Evolutionary conservation across 2,329 filamentous ascomycete genomes (phyloP).

Genomic region (Microascus cirrosus): DNA sequence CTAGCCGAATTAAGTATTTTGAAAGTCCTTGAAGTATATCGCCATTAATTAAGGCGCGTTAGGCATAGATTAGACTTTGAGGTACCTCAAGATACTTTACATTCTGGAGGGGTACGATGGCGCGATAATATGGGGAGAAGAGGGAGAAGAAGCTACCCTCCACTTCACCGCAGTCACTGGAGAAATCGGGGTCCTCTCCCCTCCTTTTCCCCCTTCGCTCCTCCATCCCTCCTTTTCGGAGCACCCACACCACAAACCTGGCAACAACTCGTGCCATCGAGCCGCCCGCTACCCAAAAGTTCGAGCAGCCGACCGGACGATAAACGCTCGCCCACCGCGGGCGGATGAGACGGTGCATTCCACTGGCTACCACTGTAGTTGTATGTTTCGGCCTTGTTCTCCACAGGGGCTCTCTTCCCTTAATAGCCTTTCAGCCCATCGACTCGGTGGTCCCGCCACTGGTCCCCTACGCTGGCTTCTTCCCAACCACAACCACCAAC

Average conservation of each 20-base stretch:
- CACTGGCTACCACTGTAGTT: not conserved
- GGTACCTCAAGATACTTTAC: not conserved
- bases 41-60: not conserved
- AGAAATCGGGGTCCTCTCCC: not conserved
- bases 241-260: not conserved
- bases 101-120: not conserved
- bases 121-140: not conserved
- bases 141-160: too few relatives aligned
- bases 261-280: conserved; percentile 1
- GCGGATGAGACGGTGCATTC: not conserved
- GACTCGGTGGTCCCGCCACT: not conserved
- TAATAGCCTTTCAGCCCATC: not conserved
- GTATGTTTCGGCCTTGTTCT: not conserved
- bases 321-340: not conserved
- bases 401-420: not conserved
- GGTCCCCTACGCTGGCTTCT: not conserved
- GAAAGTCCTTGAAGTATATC: not conserved
- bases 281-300: not conserved
- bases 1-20: not conserved
- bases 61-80: not conserved
- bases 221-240: conserved; percentile 2
- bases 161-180: not conserved
- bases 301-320: not conserved
- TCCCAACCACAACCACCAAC: not conserved
- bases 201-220: not conserved